phyloP scores from a whole-genome alignment of 768 basidiomycete genomes.

The Boletus tylopilopsis region DNA sequence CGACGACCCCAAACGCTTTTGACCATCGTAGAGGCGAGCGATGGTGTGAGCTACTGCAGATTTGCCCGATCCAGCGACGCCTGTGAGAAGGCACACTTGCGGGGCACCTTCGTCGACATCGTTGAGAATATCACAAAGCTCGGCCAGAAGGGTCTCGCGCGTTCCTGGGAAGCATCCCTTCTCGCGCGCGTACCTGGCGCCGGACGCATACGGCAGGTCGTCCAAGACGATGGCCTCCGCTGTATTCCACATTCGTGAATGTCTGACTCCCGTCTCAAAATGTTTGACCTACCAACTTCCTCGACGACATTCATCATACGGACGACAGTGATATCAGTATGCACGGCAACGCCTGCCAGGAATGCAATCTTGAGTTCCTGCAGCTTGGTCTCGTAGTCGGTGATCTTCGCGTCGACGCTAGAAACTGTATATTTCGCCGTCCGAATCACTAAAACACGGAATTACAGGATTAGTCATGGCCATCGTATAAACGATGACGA shows the following conservation, averaged over 20 bases:
- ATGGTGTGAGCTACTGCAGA: too few relatives aligned
- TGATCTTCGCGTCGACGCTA: neutral
- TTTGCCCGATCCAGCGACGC: too few relatives aligned
- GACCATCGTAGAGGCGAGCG: too few relatives aligned
- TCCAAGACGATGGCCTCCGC: neutral
- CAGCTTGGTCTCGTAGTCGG: neutral
- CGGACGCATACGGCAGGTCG: too few relatives aligned
- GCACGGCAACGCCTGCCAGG: neutral
- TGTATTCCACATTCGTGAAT: neutral
- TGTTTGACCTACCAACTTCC: neutral
- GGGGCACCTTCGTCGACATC: neutral
- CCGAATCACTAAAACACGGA: too few relatives aligned
- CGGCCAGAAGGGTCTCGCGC: neutral
- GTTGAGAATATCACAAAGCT: neutral
- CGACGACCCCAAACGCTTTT: too few relatives aligned
- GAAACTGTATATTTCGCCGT: neutral
- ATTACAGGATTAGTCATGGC: too few relatives aligned
- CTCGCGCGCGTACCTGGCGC: neutral
- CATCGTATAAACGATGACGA: too few relatives aligned
- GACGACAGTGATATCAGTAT: neutral
- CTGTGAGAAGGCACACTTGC: too few relatives aligned
- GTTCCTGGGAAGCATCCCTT: neutral
- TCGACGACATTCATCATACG: neutral
- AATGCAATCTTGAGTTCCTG: neutral
- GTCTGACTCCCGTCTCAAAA: neutral